Percentiles rank a stretch among this genome's conserved stretches.
phyloP scores from a whole-genome alignment of 2,329 filamentous ascomycete species.

The Microdochium trichocladiopsis region DNA sequence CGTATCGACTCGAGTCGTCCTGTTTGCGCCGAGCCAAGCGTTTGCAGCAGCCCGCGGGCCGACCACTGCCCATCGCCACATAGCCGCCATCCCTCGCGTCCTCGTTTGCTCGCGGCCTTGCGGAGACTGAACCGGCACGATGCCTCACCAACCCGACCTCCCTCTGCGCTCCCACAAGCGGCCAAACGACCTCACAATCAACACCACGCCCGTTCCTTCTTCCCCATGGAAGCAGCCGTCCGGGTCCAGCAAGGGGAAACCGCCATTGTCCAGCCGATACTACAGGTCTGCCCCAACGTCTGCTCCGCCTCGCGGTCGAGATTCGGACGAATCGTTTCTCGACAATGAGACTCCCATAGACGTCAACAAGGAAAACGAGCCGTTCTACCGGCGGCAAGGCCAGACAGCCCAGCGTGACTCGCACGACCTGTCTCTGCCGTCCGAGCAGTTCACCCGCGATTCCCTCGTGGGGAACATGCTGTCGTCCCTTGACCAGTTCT shows the following conservation, averaged over 20 bases:
- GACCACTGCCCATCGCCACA: not conserved
- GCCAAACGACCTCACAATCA: not conserved
- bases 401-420: conserved; percentile 48
- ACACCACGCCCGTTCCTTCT: not conserved
- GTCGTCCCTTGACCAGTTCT: conserved; percentile 81
- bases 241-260: conserved; percentile 9
- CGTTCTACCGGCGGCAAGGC: conserved; percentile 15
- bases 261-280: conserved; percentile 21
- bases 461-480: conserved; percentile 96
- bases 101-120: not conserved
- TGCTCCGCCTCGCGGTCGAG: conserved; percentile 3
- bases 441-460: conserved; percentile 71
- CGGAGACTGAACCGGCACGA: not conserved
- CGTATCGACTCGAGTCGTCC: not conserved
- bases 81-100: not conserved
- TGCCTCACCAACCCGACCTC: not conserved
- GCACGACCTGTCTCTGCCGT: conserved; percentile 79
- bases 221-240: not conserved
- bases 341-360: conserved; percentile 18
- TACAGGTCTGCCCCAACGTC: not conserved
- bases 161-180: not conserved
- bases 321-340: conserved; percentile 20
- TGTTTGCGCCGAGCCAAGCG: not conserved
- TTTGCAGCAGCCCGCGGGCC: not conserved
- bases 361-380: conserved; percentile 18